Conservation (phyloP, 768 basidiomycete genomes). For the Clathrus columnatus region DNA sequence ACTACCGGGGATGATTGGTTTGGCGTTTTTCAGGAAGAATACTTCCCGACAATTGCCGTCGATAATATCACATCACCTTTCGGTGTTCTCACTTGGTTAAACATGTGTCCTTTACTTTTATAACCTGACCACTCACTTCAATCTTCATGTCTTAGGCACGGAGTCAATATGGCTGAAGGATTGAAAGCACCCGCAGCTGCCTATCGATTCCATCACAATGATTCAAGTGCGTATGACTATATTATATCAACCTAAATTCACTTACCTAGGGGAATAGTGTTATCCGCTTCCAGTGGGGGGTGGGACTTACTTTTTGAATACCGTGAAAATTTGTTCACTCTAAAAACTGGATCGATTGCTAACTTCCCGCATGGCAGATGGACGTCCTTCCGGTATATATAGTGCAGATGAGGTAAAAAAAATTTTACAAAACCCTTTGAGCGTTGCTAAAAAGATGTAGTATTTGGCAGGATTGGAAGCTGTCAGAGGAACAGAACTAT, state of each 20-base stretch:
- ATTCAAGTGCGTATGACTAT: constrained; percentile 31
- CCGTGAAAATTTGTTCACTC: constrained; percentile 13
- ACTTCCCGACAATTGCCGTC: constrained; percentile 36
- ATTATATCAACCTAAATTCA: background rate
- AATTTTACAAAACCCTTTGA: background rate
- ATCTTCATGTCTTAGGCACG: constrained; percentile 26
- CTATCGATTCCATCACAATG: constrained; percentile 47
- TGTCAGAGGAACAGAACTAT: constrained; percentile 46
- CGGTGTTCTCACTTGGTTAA: constrained; percentile 31
- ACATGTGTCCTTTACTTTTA: background rate
- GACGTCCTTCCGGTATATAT: constrained; percentile 46
- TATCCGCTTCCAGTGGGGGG: constrained; percentile 39
- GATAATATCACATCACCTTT: constrained; percentile 38
- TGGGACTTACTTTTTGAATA: constrained; percentile 53
- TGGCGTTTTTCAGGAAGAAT: constrained; percentile 40
- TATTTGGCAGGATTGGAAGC: constrained; percentile 49
- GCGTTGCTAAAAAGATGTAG: background rate
- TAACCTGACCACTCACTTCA: background rate
- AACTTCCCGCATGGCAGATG: constrained; percentile 21
- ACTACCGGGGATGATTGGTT: constrained; percentile 48
- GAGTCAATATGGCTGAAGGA: constrained; percentile 51
- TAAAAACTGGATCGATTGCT: background rate
- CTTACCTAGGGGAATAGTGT: too few relatives aligned
- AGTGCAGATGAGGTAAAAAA: constrained; percentile 37
- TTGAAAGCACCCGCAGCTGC: constrained; percentile 46